Base-by-base conservation (phyloP, 768 basidiomycete genomes). In the Lyophyllum shimeji region DNA sequence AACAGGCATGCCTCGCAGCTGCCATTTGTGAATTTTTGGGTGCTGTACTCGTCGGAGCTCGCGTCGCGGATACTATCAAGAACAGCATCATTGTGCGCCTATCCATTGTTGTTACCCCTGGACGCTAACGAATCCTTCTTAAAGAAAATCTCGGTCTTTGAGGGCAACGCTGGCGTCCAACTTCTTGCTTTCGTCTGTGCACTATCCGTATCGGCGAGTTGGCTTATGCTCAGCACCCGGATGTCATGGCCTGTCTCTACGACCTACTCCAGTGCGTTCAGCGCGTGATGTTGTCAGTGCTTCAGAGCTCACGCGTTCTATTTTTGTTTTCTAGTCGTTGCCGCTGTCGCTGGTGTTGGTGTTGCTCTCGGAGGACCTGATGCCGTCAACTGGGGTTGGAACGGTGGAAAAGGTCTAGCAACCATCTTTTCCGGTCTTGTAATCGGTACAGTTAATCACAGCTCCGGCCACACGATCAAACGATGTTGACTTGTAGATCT, bases 211-310 rank as follows among this genome's bases (percentile, higher is more conserved):
- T 69, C 67, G 18, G 61, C 67, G 4, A 57, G 39, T 21, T 69
- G 67, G 67, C 56, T 69, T 23, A 63, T 62, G 51, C 53, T 69
- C 20, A 64, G 64, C 31, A 69, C 67, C 7, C 60, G 61, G 23
- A 3, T 64, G 23, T 69, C 67, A 4, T 69, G 67, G 67, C 67
- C 67, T 9, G 67, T 67, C 20, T 66, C 65, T 1, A 69, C 65
- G 31, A 67, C 67, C 24, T 69, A 66, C 34, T 67, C 65, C 8
- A 64, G 61, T 64, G 27, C 12, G 57, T 31, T 25, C 42, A 17
- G 8, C 39, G 0, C 18, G 12, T 17, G 20, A 23, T 17, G 9
- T n/a, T 23, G 4, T 39, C 7, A 20, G 17, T 23, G 17, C 21
- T 12, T 7, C 24, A 18, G 25, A 11, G 18, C 23, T n/a, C 31